Evolutionary conservation across 768 basidiomycete genomes (phyloP).

Genomic region (Sistotremastrum suecicum): DNA sequence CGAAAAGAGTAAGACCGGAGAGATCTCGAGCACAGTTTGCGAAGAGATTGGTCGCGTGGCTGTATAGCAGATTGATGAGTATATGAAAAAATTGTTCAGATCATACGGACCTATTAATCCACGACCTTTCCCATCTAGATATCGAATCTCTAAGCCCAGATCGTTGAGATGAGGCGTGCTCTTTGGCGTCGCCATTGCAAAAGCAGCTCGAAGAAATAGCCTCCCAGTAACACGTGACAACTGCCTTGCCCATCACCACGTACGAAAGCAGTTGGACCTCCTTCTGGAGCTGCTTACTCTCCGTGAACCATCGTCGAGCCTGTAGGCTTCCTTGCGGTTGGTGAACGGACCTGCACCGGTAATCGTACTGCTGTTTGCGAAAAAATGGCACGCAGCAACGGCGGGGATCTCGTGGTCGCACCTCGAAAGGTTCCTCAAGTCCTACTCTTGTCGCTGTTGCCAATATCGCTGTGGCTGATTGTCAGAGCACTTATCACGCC

Average conservation of each 20-base stretch:
- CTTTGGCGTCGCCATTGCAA: too few relatives aligned
- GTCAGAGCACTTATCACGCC: slow-evolving; percentile 59
- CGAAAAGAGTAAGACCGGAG: slow-evolving; percentile 69
- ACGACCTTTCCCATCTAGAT: slow-evolving; percentile 32
- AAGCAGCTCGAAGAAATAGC: too few relatives aligned
- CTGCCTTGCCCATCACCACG: too few relatives aligned
- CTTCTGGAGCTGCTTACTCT: too few relatives aligned
- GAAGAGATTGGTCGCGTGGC: slow-evolving; percentile 41
- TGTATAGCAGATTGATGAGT: slow-evolving; percentile 9
- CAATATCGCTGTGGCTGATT: slow-evolving; percentile 62
- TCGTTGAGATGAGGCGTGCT: slow-evolving; percentile 3
- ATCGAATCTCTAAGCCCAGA: slow-evolving; percentile 2
- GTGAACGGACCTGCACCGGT: too few relatives aligned
- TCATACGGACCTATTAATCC: slow-evolving; percentile 45
- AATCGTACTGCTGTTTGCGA: too few relatives aligned
- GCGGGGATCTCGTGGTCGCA: too few relatives aligned
- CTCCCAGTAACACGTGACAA: too few relatives aligned
- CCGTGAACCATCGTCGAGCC: too few relatives aligned
- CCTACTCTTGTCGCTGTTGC: slow-evolving; percentile 44
- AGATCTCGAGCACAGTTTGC: slow-evolving; percentile 63
- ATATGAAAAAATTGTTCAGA: neutral
- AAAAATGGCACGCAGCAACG: too few relatives aligned
- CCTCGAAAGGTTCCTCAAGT: slow-evolving; percentile 39
- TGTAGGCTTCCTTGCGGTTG: too few relatives aligned
- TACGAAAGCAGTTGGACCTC: too few relatives aligned